Conservation (phyloP, 2,329 filamentous ascomycete species). For the Dichotomopilus funicola region DNA sequence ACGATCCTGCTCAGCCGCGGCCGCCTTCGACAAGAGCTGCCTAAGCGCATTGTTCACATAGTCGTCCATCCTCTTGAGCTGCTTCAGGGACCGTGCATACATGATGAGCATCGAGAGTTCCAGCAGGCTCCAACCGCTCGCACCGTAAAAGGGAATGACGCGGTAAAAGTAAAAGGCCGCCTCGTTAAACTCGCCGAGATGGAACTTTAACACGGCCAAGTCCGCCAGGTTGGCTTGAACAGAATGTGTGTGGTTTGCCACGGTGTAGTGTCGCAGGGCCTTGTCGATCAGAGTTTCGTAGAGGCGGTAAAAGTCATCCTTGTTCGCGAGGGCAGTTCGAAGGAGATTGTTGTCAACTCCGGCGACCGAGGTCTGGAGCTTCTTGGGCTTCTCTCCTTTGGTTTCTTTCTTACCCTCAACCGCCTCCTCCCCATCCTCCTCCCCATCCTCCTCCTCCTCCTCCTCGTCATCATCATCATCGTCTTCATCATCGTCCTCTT, state of each 20-base stretch:
- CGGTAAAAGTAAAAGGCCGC: constrained; percentile 74
- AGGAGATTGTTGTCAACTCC: constrained; percentile 54
- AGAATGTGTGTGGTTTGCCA: constrained; percentile 71
- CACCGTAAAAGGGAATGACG: constrained; percentile 72
- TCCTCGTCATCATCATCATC: too few species aligned
- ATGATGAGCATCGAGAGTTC: constrained; percentile 81
- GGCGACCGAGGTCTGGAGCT: constrained; percentile 26
- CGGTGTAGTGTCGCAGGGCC: constrained; percentile 73
- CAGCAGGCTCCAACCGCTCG: constrained; percentile 69
- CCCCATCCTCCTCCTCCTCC: too few species aligned
- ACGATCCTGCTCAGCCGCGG: constrained; percentile 46
- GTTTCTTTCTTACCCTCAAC: not conserved
- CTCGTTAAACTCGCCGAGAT: constrained; percentile 63
- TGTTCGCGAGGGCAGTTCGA: constrained; percentile 53
- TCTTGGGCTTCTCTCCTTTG: constrained; percentile 8
- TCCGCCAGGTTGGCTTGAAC: constrained; percentile 75
- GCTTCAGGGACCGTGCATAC: constrained; percentile 75
- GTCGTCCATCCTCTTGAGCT: constrained; percentile 69
- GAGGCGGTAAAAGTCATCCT: constrained; percentile 57
- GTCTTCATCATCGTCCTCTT: too few species aligned
- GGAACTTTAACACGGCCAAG: constrained; percentile 76
- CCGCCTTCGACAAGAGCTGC: constrained; percentile 64
- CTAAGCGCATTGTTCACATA: constrained; percentile 69
- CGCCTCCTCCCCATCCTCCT: too few species aligned
- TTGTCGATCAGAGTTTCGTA: constrained; percentile 78